Base-by-base conservation (phyloP, 2,329 filamentous ascomycete species). In the Phyllosticta paracitricarpa region DNA sequence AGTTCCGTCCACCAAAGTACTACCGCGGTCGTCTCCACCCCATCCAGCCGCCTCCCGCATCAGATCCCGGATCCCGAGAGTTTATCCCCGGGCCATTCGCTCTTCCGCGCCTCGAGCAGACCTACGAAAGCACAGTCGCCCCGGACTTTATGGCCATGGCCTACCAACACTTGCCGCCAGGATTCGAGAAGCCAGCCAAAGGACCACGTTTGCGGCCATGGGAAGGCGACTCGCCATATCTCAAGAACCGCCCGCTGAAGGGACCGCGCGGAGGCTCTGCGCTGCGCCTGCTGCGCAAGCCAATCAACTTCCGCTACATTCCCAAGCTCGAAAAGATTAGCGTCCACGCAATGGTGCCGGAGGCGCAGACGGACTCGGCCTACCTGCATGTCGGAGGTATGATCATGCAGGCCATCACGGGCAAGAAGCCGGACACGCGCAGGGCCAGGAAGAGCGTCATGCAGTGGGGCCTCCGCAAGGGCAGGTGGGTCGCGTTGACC, bases 1-100 rank as follows among this genome's bases (percentile, higher is more conserved):
- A 96, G 76, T 97, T 89, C 76, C 91, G 92, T 66, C 88, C 93
- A 57, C 94, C 94, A 65, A 94, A 93, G 78, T 99, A 92, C 82
- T 87, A 96, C 75, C 89, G 93, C 70, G 94, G 94, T 61, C 92
- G 92, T 65, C 82, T 97, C 25, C 92, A 97, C 73, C 94, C 94
- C 57, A 86, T 97, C 70, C 91, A 96, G 78, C 89, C 91, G 63
- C 93, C 91, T n/a, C 82, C 86, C 51, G 83, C 86, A 58, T 94
- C 92, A 64, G 89, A 97, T 69, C 92, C 92, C 0, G 83, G 88
- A 28, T 96, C 94, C 63, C 88, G 94, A 71, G 82, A 91, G 71
- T 99, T 94, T 74, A 81, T 89, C 26, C 92, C 94, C 0, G 94
- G 94, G 0, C 94, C 94, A 1, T 99, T 97, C 81, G 89, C 87